Base-by-base conservation (phyloP, 169 alveolate species). In the Babesia ovata region DNA sequence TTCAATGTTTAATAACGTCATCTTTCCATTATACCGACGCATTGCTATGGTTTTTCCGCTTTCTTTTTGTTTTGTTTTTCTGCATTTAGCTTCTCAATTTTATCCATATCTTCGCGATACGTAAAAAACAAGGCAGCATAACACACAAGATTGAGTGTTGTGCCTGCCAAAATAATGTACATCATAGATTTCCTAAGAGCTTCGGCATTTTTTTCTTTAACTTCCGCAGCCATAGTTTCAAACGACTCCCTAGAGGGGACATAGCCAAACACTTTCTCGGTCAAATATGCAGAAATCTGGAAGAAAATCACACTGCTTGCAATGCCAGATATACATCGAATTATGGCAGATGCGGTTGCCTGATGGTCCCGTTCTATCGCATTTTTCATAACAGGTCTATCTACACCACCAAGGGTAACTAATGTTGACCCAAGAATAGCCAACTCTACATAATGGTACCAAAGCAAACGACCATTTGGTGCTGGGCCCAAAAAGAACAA, bases 401-500 rank as follows among this genome's bases (percentile, higher is more conserved):
- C 74, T 11, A 65, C 62, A 16, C 74, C 36, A 12, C 63, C 63
- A 19, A 50, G 3, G 49, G 60, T 45, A 4, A 65, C 74, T 16
- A 65, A 22, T 16, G 74, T 19, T 17, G 74, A 61, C 11, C 74
- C 74, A 9, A 65, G 33, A 6, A 45, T 11, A 10, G 26, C 12
- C 44, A 44, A 65, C n/a, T 44, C 74, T 48, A 45, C 12, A 13
- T 29, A 65, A 33, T 65, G 74, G 42, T 48, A 33, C 74, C 74
- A 65, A n/a, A 8, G 63, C 60, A 65, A 11, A 0, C 8, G 0
- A 2, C 74, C 74, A 0, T 21, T 0, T 2, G 62, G 63, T 2
- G n/a, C 19, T 21, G 74, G 61, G 39, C 74, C 74, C 46, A 65
- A 48, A 45, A 65, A 65, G n/a, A 65, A 65, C 24, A 19, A 28